phyloP scores from a whole-genome alignment of 352 stramenopile species.

The Pilasporangium apinafurcum region DNA sequence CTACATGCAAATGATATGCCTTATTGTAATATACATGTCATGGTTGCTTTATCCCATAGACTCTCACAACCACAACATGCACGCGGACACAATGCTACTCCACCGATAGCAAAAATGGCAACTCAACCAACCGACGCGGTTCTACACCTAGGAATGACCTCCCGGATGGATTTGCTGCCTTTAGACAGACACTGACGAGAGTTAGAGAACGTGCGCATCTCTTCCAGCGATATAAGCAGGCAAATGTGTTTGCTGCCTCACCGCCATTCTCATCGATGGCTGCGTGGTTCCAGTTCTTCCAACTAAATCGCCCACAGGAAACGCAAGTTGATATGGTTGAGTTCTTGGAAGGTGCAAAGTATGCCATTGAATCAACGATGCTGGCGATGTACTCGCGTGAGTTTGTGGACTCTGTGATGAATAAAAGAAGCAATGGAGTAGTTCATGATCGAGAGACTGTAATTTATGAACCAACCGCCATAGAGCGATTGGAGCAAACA shows the following conservation, averaged over 20 bases:
- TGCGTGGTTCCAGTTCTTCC: conserved; percentile 1
- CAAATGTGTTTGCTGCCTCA: conserved; percentile 19
- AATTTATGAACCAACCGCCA: conserved; percentile 1
- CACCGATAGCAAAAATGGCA: too few relatives aligned
- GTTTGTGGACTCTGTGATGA: not conserved
- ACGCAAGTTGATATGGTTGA: conserved; percentile 4
- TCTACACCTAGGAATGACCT: too few relatives aligned
- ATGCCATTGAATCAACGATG: not conserved
- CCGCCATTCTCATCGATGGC: conserved; percentile 11
- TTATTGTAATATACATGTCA: too few relatives aligned
- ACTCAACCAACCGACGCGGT: too few relatives aligned
- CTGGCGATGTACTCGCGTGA: conserved; percentile 1
- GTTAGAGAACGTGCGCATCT: conserved; percentile 9
- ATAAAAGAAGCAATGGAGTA: not conserved
- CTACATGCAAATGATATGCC: too few relatives aligned
- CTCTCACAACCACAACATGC: too few relatives aligned
- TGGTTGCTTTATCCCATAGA: too few relatives aligned
- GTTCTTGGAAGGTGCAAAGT: conserved; percentile 1
- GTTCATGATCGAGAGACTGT: not conserved
- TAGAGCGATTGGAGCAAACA: too few relatives aligned
- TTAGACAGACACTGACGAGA: too few relatives aligned
- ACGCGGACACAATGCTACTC: too few relatives aligned
- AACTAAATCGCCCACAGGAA: not conserved
- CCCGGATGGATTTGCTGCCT: too few relatives aligned
- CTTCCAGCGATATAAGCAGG: conserved; percentile 21